Evolutionary conservation across 2,329 filamentous ascomycete species (phyloP).

Genomic region (Xylaria sp.): DNA sequence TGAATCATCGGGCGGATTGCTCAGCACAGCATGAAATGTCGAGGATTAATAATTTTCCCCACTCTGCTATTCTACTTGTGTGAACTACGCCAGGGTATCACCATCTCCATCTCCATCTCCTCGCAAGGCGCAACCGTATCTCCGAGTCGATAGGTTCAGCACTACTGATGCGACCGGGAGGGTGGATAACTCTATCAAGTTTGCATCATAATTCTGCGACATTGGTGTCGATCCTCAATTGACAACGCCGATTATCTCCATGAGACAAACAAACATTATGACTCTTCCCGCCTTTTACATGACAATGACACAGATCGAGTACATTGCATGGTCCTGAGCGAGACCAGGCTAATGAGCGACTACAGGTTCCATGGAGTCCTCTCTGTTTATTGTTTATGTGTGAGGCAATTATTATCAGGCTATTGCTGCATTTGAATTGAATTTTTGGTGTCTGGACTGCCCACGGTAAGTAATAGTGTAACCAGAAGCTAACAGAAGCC

Average conservation of each 20-base stretch:
- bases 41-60: conserved; percentile 41
- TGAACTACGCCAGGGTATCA: conserved; percentile 9
- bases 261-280: conserved; percentile 6
- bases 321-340: conserved; percentile 5
- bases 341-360: neutral
- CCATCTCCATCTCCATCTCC: neutral
- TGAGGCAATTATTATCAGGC: conserved; percentile 2
- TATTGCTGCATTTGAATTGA: conserved; percentile 1
- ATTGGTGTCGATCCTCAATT: conserved; percentile 30
- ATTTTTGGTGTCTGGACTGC: neutral
- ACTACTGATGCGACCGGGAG: neutral
- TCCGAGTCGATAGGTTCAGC: conserved; percentile 5
- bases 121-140: conserved; percentile 27
- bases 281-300: conserved; percentile 26
- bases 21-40: conserved; percentile 36
- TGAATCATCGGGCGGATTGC: conserved; percentile 40
- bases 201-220: conserved; percentile 24
- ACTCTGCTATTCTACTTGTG: conserved; percentile 22
- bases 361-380: neutral
- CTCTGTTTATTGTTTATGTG: neutral
- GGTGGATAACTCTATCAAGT: neutral
- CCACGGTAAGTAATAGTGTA: neutral
- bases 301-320: neutral
- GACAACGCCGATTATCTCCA: conserved; percentile 20
- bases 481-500: neutral